A percentile compares a stretch with the other conserved stretches of the same genome.
phyloP scores from a whole-genome alignment of 331 rosid genomes.

The Pyrus hybrid region DNA sequence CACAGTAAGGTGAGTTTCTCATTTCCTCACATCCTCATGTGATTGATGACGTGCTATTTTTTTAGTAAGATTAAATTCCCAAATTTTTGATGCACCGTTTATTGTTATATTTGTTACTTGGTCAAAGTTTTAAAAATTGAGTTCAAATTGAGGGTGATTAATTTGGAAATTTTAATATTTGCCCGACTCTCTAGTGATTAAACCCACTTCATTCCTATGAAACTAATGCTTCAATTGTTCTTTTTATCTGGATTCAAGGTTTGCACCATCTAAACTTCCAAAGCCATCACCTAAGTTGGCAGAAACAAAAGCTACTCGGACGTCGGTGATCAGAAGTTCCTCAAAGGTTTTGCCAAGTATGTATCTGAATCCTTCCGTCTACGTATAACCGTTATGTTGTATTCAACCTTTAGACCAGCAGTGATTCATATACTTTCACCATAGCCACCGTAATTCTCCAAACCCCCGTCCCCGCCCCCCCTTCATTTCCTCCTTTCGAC shows the following conservation, averaged over 20 bases:
- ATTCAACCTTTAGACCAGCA: not conserved
- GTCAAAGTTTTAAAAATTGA: not conserved
- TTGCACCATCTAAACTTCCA: constrained; percentile 46
- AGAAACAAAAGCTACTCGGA: constrained; percentile 47
- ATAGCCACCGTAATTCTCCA: not conserved
- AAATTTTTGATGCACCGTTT: not conserved
- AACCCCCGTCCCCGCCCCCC: not conserved
- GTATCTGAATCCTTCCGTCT: constrained; percentile 11
- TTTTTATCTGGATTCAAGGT: constrained; percentile 17
- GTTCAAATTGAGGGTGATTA: not conserved
- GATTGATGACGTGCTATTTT: not conserved
- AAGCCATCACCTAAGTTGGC: constrained; percentile 53
- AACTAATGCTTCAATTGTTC: not conserved
- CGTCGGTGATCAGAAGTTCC: constrained; percentile 56
- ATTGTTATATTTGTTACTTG: not conserved
- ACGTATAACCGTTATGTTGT: not conserved
- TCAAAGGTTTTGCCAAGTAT: constrained; percentile 59
- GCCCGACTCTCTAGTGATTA: not conserved
- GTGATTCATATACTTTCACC: not conserved
- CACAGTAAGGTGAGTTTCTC: constrained; percentile 55
- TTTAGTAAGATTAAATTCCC: not conserved
- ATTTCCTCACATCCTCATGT: not conserved
- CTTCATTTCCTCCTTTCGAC: not conserved
- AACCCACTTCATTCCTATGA: not conserved
- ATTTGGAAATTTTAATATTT: not conserved